Evolutionary conservation across 1,139 yeast species (phyloP).

Genomic region (Geotrichum europaeum): DNA sequence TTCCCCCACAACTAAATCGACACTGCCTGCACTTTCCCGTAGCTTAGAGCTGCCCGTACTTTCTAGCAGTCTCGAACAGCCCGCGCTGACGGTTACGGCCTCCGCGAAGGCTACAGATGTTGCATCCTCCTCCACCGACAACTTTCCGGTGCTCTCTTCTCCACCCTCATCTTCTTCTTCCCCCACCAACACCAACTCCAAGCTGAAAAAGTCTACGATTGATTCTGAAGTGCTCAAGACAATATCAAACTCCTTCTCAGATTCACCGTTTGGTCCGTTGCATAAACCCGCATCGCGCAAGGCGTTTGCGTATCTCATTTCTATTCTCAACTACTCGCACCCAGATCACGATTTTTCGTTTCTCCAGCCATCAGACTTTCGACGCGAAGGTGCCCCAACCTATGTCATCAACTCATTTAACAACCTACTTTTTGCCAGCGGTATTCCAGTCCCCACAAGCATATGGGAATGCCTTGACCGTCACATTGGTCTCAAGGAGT

Average conservation of each 20-base stretch:
- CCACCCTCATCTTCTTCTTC: constrained; percentile 14
- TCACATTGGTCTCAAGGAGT: constrained; percentile 75
- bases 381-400: constrained; percentile 44
- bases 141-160: constrained; percentile 7
- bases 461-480: constrained; percentile 86
- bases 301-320: constrained; percentile 84
- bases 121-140: background rate
- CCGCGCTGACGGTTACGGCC: background rate
- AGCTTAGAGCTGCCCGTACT: constrained; percentile 15
- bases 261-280: constrained; percentile 90
- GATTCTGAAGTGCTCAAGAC: constrained; percentile 2
- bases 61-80: background rate
- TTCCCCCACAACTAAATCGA: constrained; percentile 15
- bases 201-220: constrained; percentile 8
- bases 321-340: constrained; percentile 83
- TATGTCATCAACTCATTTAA: constrained; percentile 69
- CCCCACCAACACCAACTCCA: constrained; percentile 6
- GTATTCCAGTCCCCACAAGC: constrained; percentile 53
- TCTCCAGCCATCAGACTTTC: constrained; percentile 81
- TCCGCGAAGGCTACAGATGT: background rate
- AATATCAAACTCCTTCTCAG: constrained; percentile 22
- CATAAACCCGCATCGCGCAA: constrained; percentile 77
- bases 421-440: constrained; percentile 72
- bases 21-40: constrained; percentile 17
- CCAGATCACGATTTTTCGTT: constrained; percentile 94